phyloP scores from a whole-genome alignment of 2,329 filamentous ascomycete species.

The Gliomastix tumulicola region DNA sequence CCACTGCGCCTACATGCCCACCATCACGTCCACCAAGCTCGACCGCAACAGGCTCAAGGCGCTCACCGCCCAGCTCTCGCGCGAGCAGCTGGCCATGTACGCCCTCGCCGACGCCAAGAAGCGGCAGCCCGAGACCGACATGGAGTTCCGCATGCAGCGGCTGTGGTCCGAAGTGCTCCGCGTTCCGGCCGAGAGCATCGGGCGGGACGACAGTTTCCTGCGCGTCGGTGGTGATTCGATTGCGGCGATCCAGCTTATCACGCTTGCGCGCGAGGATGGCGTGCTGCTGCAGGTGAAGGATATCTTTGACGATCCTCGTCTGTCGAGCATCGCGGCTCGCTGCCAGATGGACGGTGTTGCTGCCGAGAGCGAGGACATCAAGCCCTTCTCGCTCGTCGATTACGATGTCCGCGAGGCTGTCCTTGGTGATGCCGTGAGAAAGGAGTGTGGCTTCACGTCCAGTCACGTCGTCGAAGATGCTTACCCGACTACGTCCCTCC shows the following conservation, averaged over 20 bases:
- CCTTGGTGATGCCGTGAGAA: too few relatives aligned
- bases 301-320: conserved; percentile 8
- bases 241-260: conserved; percentile 6
- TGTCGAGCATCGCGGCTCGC: conserved; percentile 3
- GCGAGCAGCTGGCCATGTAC: conserved; percentile 1
- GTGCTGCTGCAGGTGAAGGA: conserved; percentile 6
- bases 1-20: conserved; percentile 4
- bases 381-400: conserved; percentile 1
- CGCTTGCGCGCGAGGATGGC: not conserved
- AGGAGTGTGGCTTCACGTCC: too few relatives aligned
- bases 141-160: conserved; percentile 20
- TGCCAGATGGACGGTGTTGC: not conserved
- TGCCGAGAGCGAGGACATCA: not conserved
- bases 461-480: conserved; percentile 12
- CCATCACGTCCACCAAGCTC: conserved; percentile 7
- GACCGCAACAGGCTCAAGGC: conserved; percentile 6
- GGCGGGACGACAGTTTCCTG: conserved; percentile 7
- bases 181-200: conserved; percentile 2
- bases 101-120: conserved; percentile 11
- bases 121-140: conserved; percentile 19
- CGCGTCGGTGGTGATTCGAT: conserved; percentile 10
- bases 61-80: not conserved
- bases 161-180: conserved; percentile 19
- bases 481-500: conserved; percentile 7
- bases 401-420: too few relatives aligned